phyloP scores from a whole-genome alignment of 331 rosid species.

The Cydonia oblonga region DNA sequence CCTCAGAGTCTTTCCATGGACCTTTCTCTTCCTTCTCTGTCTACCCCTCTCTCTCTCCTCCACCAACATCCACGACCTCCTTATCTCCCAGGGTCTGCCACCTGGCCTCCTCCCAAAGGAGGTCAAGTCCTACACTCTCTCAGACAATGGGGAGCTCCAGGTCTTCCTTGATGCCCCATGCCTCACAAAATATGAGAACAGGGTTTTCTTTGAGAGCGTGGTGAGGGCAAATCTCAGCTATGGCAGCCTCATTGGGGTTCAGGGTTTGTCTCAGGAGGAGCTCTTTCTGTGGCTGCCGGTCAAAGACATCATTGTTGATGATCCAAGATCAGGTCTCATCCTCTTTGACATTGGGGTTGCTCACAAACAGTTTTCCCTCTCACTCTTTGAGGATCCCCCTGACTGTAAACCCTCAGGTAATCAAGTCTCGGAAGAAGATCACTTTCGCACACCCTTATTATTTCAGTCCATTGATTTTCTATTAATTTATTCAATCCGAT shows the following conservation, averaged over 20 bases:
- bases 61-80: slow-evolving; percentile 61
- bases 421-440: background rate
- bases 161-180: slow-evolving; percentile 79
- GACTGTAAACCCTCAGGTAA: slow-evolving; percentile 59
- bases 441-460: background rate
- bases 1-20: slow-evolving; percentile 5
- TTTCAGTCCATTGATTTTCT: background rate
- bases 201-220: slow-evolving; percentile 56
- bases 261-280: slow-evolving; percentile 79
- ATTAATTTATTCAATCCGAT: background rate
- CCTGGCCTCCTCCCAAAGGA: slow-evolving; percentile 74
- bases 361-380: slow-evolving; percentile 63
- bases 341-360: slow-evolving; percentile 84
- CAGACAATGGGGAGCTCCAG: slow-evolving; percentile 52
- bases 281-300: slow-evolving; percentile 80
- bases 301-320: slow-evolving; percentile 67
- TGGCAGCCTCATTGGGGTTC: slow-evolving; percentile 71
- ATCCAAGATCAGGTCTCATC: slow-evolving; percentile 63
- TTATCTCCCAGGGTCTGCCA: slow-evolving; percentile 69
- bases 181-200: slow-evolving; percentile 61
- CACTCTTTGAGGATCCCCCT: slow-evolving; percentile 90
- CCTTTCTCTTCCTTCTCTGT: slow-evolving; percentile 21
- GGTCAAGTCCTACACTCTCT: slow-evolving; percentile 54
- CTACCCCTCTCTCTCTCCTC: slow-evolving; percentile 21
- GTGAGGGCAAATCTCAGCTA: slow-evolving; percentile 73